Conservation (phyloP, 1,139 yeast species). For the Suhomyces guaymorum region DNA sequence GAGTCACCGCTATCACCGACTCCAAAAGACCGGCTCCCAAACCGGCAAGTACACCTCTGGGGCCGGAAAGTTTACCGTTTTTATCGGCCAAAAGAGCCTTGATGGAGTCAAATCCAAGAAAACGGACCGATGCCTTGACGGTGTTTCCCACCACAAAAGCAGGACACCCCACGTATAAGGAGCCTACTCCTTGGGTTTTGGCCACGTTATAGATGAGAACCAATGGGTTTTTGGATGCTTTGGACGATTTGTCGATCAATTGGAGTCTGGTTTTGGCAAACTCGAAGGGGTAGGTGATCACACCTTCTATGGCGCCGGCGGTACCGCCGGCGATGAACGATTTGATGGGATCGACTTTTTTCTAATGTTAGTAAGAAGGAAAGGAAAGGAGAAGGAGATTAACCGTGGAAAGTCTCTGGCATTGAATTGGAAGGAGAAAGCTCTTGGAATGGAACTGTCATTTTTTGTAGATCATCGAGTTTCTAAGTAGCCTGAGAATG, state of each 20-base stretch:
- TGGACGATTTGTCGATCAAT: conserved; percentile 69
- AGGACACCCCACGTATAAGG: conserved; percentile 95
- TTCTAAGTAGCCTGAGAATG: too few relatives aligned
- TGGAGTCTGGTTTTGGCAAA: conserved; percentile 94
- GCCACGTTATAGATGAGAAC: conserved; percentile 74
- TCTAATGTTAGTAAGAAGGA: conserved; percentile 10
- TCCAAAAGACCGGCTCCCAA: conserved; percentile 94
- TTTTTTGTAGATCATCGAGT: too few relatives aligned
- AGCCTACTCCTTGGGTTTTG: conserved; percentile 71
- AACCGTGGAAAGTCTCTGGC: neutral
- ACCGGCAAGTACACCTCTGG: conserved; percentile 92
- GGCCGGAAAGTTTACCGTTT: conserved; percentile 83
- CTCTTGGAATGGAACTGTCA: too few relatives aligned
- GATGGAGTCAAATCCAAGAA: conserved; percentile 88
- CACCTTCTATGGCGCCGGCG: conserved; percentile 94
- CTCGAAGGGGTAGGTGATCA: conserved; percentile 91
- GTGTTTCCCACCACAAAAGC: conserved; percentile 96
- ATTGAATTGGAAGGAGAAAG: too few relatives aligned
- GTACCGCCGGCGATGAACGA: conserved; percentile 92
- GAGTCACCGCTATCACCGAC: conserved; percentile 91
- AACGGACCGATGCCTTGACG: conserved; percentile 90
- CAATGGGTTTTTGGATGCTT: conserved; percentile 77
- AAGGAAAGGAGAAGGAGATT: neutral
- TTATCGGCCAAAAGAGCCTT: conserved; percentile 75
- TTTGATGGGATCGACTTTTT: conserved; percentile 56